Base-by-base conservation (phyloP, 202 grass and related monocot species). In the Bolboschoenoplectus hybrid region DNA sequence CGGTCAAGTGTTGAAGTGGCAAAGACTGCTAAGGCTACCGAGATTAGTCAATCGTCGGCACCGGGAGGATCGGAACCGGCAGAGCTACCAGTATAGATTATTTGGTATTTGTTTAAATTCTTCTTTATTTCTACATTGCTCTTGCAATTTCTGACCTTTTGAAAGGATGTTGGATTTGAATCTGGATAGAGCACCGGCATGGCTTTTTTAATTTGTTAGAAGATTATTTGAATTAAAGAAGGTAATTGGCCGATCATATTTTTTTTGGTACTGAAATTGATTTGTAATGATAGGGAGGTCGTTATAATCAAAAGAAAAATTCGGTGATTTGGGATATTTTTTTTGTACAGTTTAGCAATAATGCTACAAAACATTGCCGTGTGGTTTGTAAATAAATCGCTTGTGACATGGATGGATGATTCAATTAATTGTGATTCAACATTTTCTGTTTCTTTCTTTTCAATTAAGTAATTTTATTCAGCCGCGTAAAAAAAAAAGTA, bases 1-100 rank as follows among this genome's bases (percentile, higher is more conserved):
- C 46, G 81, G 17, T 84, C 81, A 7, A 84, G 81, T 70, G 64
- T 84, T 39, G 81, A 84, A 53, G 63, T 84, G 13, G 81, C 44
- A 9, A 84, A 84, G 64, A 69, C 63, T 7, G 47, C 64, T 9
- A 84, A 69, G 4, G 81, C 81, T 68, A 84, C 45, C 5, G 64
- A 70, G 19, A 67, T 67, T 45, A 67, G 35, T 39, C 45, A 9
- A 66, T 60, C 80, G 3, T 62, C 56, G 6, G 19, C 81, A 51
- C 63, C 4, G 44, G 81, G 53, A 10, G 51, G 34, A 79, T 79
- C 51, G 3, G 34, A 57, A 7, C 52, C 4, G 51, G n/a, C 50
- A 3, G 74, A 58, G 52, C 52, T 79, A 41, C 75, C 75, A 14
- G 75, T 79, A 0, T 79, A 79, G 75, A 79, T 78, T 78, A 34